These are phyloP conservation scores for Trichoderma polysporum DNA, from an alignment of 2,329 filamentous ascomycete genomes.

Conservation along the genomic window DNA sequence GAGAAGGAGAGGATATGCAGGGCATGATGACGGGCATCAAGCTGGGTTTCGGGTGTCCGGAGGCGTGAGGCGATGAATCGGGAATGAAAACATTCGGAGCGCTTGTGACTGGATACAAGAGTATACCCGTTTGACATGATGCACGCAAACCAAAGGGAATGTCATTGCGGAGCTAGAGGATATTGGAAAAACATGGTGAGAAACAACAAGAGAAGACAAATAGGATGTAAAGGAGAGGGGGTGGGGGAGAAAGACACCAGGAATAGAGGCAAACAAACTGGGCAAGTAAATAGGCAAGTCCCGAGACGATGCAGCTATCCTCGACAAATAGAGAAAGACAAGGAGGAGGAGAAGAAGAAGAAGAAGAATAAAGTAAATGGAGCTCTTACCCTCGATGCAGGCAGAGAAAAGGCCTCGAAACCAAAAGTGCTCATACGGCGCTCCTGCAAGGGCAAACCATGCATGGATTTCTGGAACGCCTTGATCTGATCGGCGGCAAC, in stretches of 20 bases:
- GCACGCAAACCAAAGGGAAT: background rate
- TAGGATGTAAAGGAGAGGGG: background rate
- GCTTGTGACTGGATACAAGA: background rate
- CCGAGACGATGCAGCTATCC: background rate
- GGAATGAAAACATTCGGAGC: constrained; percentile 4
- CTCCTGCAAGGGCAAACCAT: constrained; percentile 75
- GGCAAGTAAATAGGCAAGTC: background rate
- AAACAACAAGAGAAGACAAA: background rate
- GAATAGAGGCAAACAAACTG: background rate
- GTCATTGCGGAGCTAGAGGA: background rate
- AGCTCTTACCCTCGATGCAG: constrained; percentile 71
- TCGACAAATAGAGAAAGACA: background rate
- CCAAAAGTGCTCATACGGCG: constrained; percentile 81
- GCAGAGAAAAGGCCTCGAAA: constrained; percentile 88
- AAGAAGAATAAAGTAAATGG: background rate
- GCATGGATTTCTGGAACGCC: constrained; percentile 69
- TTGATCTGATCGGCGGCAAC: constrained; percentile 64
- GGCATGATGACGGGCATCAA: constrained; percentile 1
- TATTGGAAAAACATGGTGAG: background rate
- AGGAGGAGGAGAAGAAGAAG: background rate
- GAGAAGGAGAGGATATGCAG: constrained; percentile 4
- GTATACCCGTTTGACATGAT: background rate
- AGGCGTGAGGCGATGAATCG: background rate
- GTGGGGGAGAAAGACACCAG: background rate
- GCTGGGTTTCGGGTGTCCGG: background rate